These are phyloP conservation scores for Erythrophleum ivorense DNA, from an alignment of 331 rosid genomes.

Conservation along the genomic window DNA sequence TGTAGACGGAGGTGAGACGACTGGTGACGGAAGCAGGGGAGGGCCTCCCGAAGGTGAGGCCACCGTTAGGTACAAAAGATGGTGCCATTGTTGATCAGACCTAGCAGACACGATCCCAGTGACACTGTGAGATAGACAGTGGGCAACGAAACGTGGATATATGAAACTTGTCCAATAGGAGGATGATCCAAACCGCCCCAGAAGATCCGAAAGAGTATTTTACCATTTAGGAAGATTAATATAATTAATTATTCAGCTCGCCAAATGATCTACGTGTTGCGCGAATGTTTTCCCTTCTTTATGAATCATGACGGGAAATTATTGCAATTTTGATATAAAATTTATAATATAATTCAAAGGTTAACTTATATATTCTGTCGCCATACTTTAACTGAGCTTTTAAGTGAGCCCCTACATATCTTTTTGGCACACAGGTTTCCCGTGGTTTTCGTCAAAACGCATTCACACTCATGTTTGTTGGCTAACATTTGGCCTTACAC, in stretches of 20 bases:
- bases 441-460: too few species aligned
- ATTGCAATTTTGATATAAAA: background rate
- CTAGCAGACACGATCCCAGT: background rate
- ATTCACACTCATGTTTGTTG: too few species aligned
- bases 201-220: background rate
- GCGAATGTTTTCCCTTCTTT: background rate
- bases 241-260: background rate
- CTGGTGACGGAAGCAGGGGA: conserved; percentile 46
- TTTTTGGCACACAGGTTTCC: too few species aligned
- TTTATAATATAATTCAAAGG: too few species aligned
- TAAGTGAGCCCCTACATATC: too few species aligned
- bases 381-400: too few species aligned
- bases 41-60: conserved; percentile 32
- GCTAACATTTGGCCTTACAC: too few species aligned
- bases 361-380: too few species aligned
- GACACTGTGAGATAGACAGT: conserved; percentile 24
- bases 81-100: conserved; percentile 56
- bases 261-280: background rate
- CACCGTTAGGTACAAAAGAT: conserved; percentile 57
- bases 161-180: background rate
- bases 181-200: background rate
- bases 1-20: conserved; percentile 72
- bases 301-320: background rate
- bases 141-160: background rate
- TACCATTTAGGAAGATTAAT: background rate